These are phyloP conservation scores for Schizothecium vesticola DNA, from an alignment of 495 filamentous ascomycete species.

Conservation along the genomic window DNA sequence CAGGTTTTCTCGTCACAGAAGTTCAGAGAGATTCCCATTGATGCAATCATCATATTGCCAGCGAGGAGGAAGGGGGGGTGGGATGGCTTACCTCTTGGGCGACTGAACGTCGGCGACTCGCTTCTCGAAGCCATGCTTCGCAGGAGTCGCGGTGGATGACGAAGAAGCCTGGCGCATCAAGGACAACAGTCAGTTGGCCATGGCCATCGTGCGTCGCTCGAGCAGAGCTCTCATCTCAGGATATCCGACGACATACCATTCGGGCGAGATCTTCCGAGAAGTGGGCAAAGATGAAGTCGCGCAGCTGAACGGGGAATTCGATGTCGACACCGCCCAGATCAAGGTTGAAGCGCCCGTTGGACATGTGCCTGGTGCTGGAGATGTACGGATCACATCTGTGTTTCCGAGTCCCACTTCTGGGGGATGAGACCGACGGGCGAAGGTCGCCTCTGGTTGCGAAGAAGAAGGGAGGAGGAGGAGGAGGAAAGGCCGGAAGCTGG, in stretches of 20 bases:
- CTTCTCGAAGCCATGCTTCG: constrained; percentile 67
- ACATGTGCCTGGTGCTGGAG: constrained; percentile 23
- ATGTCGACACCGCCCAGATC: constrained; percentile 15
- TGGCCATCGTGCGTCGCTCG: background rate
- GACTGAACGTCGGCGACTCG: constrained; percentile 81
- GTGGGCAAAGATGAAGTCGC: constrained; percentile 21
- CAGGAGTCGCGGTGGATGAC: constrained; percentile 60
- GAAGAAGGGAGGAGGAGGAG: constrained; percentile 8
- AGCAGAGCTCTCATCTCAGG: background rate
- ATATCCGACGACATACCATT: constrained; percentile 22
- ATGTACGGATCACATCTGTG: constrained; percentile 22
- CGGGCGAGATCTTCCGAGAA: constrained; percentile 17
- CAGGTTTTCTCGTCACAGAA: constrained; percentile 72
- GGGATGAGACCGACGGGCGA: constrained; percentile 1
- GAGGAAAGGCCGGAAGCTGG: background rate
- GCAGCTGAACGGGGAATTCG: constrained; percentile 13
- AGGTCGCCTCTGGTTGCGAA: constrained; percentile 2
- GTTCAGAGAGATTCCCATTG: constrained; percentile 99
- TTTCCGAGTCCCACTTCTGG: background rate
- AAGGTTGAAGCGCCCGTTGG: constrained; percentile 16
- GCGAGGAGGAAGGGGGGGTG: constrained; percentile 15
- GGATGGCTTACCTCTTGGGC: constrained; percentile 73
- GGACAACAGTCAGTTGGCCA: constrained; percentile 11
- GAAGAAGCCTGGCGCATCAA: constrained; percentile 51
- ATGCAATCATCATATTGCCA: constrained; percentile 74